Evolutionary conservation across 2,329 filamentous ascomycete species (phyloP).

Genomic region (Sporothrix pallida): DNA sequence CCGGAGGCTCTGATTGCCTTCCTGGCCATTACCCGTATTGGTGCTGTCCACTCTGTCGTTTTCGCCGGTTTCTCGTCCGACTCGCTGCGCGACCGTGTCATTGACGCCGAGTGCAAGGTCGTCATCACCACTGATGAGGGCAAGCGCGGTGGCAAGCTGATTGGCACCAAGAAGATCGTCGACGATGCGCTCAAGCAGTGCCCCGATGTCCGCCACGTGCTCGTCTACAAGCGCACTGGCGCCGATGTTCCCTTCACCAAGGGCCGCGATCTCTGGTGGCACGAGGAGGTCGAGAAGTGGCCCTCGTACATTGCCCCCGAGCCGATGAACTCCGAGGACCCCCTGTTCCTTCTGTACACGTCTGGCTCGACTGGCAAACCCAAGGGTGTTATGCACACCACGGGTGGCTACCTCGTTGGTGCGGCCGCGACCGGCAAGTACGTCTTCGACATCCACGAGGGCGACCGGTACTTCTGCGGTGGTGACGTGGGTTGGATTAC

Average conservation of each 20-base stretch:
- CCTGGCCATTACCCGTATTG: slow-evolving; percentile 88
- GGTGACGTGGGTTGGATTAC: slow-evolving; percentile 99
- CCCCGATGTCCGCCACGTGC: slow-evolving; percentile 80
- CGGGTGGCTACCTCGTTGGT: slow-evolving; percentile 90
- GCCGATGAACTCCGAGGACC: slow-evolving; percentile 90
- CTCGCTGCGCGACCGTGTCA: slow-evolving; percentile 91
- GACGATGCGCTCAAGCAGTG: slow-evolving; percentile 97
- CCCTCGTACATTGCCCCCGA: slow-evolving; percentile 90
- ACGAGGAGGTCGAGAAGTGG: slow-evolving; percentile 97
- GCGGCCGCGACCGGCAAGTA: slow-evolving; percentile 96
- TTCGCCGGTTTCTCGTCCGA: slow-evolving; percentile 98
- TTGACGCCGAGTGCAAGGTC: slow-evolving; percentile 88
- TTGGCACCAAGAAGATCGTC: slow-evolving; percentile 98
- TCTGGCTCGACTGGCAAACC: slow-evolving; percentile 98
- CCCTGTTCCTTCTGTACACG: slow-evolving; percentile 96
- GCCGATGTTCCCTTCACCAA: slow-evolving; percentile 89
- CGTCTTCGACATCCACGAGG: slow-evolving; percentile 95
- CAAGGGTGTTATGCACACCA: slow-evolving; percentile 98
- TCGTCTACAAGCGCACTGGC: slow-evolving; percentile 95
- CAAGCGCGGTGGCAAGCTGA: slow-evolving; percentile 95
- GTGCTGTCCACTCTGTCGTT: slow-evolving; percentile 94
- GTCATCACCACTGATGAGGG: slow-evolving; percentile 98
- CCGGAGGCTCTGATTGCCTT: slow-evolving; percentile 92
- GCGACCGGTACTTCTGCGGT: slow-evolving; percentile 94
- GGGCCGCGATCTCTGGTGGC: slow-evolving; percentile 95